These are phyloP conservation scores for Acacia concinna DNA, from an alignment of 331 rosid genomes.

Conservation along the genomic window DNA sequence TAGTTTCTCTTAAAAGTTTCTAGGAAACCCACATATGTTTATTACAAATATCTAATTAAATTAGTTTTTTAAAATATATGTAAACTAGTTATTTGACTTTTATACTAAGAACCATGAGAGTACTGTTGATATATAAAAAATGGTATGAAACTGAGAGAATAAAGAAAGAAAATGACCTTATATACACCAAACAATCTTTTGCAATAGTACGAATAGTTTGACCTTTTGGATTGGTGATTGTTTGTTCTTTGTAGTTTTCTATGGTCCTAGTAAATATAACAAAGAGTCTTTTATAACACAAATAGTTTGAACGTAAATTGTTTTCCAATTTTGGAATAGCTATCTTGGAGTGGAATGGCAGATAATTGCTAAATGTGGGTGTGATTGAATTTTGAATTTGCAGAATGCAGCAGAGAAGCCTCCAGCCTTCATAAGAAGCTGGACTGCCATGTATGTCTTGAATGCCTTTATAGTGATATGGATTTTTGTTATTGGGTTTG, in stretches of 20 bases:
- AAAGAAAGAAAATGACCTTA: not conserved
- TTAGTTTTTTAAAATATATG: too few species aligned
- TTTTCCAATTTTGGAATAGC: not conserved
- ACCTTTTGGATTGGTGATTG: not conserved
- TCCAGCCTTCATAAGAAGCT: slow-evolving; percentile 78
- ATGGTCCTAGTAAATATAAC: not conserved
- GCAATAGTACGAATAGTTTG: too few species aligned
- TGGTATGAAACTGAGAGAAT: too few species aligned
- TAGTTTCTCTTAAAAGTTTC: too few species aligned
- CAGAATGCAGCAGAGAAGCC: slow-evolving; percentile 98
- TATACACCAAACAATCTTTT: too few species aligned
- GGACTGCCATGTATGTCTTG: slow-evolving; percentile 77
- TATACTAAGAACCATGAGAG: too few species aligned
- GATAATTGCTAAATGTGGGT: not conserved
- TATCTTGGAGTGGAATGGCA: not conserved
- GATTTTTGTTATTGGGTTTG: slow-evolving; percentile 86
- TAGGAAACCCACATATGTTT: too few species aligned
- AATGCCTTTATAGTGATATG: slow-evolving; percentile 75
- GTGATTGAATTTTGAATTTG: slow-evolving; percentile 3
- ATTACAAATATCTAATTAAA: too few species aligned
- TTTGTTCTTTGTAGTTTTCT: not conserved
- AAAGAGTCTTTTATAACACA: too few species aligned
- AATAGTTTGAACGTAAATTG: not conserved
- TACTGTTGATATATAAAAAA: too few species aligned
- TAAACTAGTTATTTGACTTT: too few species aligned